These are phyloP conservation scores for Alternaria ventricosa DNA, from an alignment of 2,329 filamentous ascomycete species.

Conservation along the genomic window DNA sequence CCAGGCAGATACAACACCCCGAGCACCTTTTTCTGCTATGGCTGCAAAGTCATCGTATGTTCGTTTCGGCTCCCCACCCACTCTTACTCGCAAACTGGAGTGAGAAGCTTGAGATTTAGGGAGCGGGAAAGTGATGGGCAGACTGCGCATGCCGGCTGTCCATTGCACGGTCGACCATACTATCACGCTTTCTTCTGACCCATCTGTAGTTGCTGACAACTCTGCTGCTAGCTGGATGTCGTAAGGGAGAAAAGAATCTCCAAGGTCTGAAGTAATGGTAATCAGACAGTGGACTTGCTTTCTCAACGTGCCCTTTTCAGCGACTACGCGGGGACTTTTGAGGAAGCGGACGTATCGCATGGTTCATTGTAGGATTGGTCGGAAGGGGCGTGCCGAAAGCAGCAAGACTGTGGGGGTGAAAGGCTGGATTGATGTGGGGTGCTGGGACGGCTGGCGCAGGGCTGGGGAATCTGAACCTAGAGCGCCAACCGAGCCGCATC, in stretches of 20 bases:
- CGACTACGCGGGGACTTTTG: slow-evolving; percentile 63
- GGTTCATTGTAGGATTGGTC: background rate
- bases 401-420: slow-evolving; percentile 10
- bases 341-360: slow-evolving; percentile 71
- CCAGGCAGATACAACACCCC: slow-evolving; percentile 65
- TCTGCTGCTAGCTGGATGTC: slow-evolving; percentile 54
- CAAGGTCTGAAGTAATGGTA: slow-evolving; percentile 73
- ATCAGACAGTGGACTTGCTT: slow-evolving; percentile 51
- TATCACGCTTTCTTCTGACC: slow-evolving; percentile 43
- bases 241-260: slow-evolving; percentile 66
- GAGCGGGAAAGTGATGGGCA: slow-evolving; percentile 53
- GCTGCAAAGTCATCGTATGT: slow-evolving; percentile 37
- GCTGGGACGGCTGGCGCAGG: slow-evolving; percentile 1
- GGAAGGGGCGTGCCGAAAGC: background rate
- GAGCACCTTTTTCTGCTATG: slow-evolving; percentile 38
- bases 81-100: slow-evolving; percentile 49
- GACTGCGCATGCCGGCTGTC: slow-evolving; percentile 52
- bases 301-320: slow-evolving; percentile 38
- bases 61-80: slow-evolving; percentile 42
- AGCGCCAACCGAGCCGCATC: slow-evolving; percentile 13
- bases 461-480: slow-evolving; percentile 3
- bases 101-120: slow-evolving; percentile 47
- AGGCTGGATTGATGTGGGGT: slow-evolving; percentile 24
- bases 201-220: slow-evolving; percentile 35
- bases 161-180: slow-evolving; percentile 54